These are phyloP conservation scores for Immersiella caudata DNA, from an alignment of 495 filamentous ascomycete genomes.

Conservation along the genomic window DNA sequence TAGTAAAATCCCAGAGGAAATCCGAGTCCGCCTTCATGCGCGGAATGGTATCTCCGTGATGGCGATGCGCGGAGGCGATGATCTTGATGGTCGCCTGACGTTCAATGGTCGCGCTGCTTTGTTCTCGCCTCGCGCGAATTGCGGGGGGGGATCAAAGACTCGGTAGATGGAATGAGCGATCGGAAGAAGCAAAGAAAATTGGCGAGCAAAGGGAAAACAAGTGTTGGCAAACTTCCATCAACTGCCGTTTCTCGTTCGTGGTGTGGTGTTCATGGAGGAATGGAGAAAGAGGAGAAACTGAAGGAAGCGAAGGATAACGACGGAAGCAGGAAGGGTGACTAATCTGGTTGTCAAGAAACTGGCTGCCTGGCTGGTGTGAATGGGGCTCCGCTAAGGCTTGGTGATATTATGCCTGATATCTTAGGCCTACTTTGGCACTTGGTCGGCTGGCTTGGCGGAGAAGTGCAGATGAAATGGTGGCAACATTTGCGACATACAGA, in stretches of 20 bases:
- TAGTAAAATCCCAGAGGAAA: constrained; percentile 17
- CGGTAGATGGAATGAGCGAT: background rate
- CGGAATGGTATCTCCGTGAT: background rate
- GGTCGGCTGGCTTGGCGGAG: background rate
- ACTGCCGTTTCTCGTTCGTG: background rate
- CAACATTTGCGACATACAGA: background rate
- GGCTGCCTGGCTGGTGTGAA: too few relatives aligned
- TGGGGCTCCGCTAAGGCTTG: too few relatives aligned
- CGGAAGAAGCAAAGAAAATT: constrained; percentile 1
- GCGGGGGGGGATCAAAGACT: background rate
- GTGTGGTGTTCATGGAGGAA: background rate
- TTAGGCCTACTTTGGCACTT: background rate
- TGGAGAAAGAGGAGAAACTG: constrained; percentile 9
- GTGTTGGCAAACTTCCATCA: background rate
- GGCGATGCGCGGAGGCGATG: constrained; percentile 9
- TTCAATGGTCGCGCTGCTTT: constrained; percentile 8
- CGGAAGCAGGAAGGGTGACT: background rate
- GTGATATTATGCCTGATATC: background rate
- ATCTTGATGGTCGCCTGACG: constrained; percentile 9
- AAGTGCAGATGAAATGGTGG: background rate
- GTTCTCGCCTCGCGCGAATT: constrained; percentile 14
- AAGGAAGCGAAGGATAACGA: background rate
- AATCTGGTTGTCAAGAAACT: background rate
- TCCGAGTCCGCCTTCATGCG: constrained; percentile 10
- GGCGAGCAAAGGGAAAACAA: constrained; percentile 1